Conservation (phyloP, 805 yeast genomes). For the Helenozyma rhizophorensis region DNA sequence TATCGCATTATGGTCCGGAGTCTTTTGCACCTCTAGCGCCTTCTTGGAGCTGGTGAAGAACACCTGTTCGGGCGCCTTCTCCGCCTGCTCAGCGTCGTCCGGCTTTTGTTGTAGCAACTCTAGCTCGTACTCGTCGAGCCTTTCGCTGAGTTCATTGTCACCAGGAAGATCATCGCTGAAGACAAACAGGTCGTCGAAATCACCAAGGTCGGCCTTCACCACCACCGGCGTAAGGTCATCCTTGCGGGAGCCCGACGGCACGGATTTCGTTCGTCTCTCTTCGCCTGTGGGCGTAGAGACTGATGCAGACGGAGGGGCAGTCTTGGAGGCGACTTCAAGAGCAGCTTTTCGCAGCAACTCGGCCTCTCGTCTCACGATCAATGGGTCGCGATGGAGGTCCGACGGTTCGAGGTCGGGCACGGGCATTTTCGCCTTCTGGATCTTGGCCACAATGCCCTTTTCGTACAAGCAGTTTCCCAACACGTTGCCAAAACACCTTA, state of each 20-base stretch:
- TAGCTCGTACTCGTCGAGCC: slow-evolving; percentile 22
- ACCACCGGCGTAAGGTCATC: slow-evolving; percentile 7
- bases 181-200: slow-evolving; percentile 36
- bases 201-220: slow-evolving; percentile 19
- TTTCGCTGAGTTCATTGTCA: slow-evolving; percentile 19
- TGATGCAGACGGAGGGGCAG: neutral
- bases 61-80: slow-evolving; percentile 12
- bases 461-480: slow-evolving; percentile 84
- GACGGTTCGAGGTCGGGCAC: slow-evolving; percentile 25
- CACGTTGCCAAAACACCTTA: slow-evolving; percentile 76
- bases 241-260: neutral
- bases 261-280: neutral
- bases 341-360: slow-evolving; percentile 10
- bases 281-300: neutral
- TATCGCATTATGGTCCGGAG: slow-evolving; percentile 35
- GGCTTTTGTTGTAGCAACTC: slow-evolving; percentile 4
- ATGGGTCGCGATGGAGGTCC: slow-evolving; percentile 36
- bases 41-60: slow-evolving; percentile 17
- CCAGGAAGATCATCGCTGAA: slow-evolving; percentile 37
- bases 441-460: slow-evolving; percentile 53
- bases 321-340: neutral
- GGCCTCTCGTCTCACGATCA: slow-evolving; percentile 26
- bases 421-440: slow-evolving; percentile 38
- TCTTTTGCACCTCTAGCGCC: slow-evolving; percentile 16
- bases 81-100: neutral